A percentile compares a stretch with the other conserved stretches of the same genome.
These are phyloP conservation scores for Leptographium lundbergii DNA, from an alignment of 2,329 filamentous ascomycete genomes.

Conservation along the genomic window DNA sequence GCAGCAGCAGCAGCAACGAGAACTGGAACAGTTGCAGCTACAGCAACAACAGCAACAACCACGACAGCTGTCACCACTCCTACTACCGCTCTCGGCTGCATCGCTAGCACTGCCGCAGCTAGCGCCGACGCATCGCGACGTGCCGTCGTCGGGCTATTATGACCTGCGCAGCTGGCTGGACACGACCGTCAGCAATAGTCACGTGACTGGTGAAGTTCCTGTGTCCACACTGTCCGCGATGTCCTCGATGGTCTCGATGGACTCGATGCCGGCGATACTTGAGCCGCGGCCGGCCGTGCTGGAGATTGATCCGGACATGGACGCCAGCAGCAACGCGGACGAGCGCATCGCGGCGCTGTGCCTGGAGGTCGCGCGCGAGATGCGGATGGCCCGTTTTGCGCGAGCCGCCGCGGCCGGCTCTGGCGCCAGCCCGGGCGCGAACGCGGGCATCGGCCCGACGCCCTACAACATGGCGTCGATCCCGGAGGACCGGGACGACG, in stretches of 20 bases:
- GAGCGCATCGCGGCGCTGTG: background rate
- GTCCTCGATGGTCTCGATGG: too few species aligned
- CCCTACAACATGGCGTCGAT: background rate
- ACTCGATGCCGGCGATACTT: too few species aligned
- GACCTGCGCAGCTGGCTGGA: conserved; percentile 9
- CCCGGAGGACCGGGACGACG: background rate
- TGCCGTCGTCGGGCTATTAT: conserved; percentile 8
- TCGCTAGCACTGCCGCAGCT: conserved; percentile 5
- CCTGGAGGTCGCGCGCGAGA: background rate
- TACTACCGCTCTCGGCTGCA: conserved; percentile 3
- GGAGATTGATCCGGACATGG: background rate
- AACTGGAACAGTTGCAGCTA: background rate
- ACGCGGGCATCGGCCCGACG: background rate
- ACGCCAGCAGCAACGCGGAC: background rate
- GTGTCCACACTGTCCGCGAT: background rate
- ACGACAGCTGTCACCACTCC: background rate
- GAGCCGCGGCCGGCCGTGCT: too few species aligned
- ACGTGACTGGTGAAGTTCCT: background rate
- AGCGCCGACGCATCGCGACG: conserved; percentile 2
- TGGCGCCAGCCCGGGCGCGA: background rate
- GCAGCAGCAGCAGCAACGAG: background rate
- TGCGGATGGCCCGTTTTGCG: background rate
- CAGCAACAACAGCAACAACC: background rate
- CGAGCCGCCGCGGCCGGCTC: background rate
- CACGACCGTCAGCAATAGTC: background rate